These are phyloP conservation scores for Melaleuca alternifolia DNA, from an alignment of 345 rosid genomes.

Conservation along the genomic window DNA sequence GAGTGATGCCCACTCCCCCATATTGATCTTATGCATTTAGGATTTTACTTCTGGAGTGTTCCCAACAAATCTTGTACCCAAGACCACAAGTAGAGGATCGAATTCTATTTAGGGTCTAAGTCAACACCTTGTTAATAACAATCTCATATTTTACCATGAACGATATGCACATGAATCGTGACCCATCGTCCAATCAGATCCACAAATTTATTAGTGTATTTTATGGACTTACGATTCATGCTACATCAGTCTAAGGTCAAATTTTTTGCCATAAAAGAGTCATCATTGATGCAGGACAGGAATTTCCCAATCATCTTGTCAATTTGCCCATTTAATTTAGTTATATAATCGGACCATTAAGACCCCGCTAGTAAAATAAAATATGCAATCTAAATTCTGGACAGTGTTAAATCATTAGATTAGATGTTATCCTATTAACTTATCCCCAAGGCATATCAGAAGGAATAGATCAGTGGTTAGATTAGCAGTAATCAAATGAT, in stretches of 20 bases:
- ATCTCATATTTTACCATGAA: background rate
- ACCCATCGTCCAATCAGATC: background rate
- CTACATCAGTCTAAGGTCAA: background rate
- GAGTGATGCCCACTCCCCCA: too few relatives aligned
- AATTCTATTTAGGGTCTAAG: background rate
- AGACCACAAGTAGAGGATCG: background rate
- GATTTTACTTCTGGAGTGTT: background rate
- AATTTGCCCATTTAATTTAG: background rate
- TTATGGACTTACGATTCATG: background rate
- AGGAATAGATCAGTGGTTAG: background rate
- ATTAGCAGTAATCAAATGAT: background rate
- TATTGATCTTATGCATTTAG: accelerated
- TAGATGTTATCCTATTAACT: background rate
- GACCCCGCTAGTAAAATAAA: background rate
- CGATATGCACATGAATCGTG: background rate
- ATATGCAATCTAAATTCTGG: background rate
- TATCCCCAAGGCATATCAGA: background rate
- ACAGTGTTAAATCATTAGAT: background rate
- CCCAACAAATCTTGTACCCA: background rate
- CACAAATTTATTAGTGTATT: background rate
- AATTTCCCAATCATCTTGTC: background rate
- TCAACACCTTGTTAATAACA: background rate
- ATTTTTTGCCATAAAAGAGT: background rate
- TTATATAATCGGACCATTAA: background rate
- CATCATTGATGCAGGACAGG: background rate